Percentiles rank a stretch among this genome's conserved stretches.
phyloP scores from a whole-genome alignment of 495 filamentous ascomycete species.

The Cercophora scortea region DNA sequence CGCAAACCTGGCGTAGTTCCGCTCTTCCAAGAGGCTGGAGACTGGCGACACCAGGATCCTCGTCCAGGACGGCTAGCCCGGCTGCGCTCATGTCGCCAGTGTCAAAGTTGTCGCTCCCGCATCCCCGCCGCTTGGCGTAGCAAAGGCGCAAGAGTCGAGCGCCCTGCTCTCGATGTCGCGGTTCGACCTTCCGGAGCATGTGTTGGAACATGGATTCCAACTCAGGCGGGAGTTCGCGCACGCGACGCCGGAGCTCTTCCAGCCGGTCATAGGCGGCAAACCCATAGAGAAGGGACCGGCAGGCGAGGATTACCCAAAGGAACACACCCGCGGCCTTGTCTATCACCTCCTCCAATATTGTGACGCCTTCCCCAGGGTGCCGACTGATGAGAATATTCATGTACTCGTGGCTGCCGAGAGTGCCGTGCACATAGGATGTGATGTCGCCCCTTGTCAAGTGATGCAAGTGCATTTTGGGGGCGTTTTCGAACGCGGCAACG shows the following conservation, averaged over 20 bases:
- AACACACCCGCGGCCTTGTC: slow-evolving; percentile 29
- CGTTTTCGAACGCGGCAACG: slow-evolving; percentile 2
- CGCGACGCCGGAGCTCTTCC: slow-evolving; percentile 8
- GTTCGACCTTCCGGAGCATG: slow-evolving; percentile 11
- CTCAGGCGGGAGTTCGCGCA: slow-evolving; percentile 19
- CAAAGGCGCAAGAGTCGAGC: slow-evolving; percentile 1
- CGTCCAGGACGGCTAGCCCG: background rate
- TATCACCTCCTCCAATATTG: slow-evolving; percentile 16
- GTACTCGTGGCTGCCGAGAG: background rate
- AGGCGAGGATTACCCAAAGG: slow-evolving; percentile 26
- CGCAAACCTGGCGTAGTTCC: slow-evolving; percentile 1
- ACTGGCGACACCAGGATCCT: slow-evolving; percentile 4
- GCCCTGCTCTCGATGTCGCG: slow-evolving; percentile 1
- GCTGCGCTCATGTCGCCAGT: background rate
- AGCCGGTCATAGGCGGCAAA: slow-evolving; percentile 11
- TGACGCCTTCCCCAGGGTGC: background rate
- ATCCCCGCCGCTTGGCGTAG: background rate
- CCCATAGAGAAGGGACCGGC: slow-evolving; percentile 10
- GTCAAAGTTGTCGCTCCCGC: background rate
- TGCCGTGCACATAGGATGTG: slow-evolving; percentile 7
- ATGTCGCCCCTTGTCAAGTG: slow-evolving; percentile 22
- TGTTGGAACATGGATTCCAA: slow-evolving; percentile 20
- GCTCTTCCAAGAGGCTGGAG: background rate
- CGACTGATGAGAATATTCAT: background rate
- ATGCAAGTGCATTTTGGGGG: slow-evolving; percentile 14